phyloP scores from a whole-genome alignment of 1,284 basidiomycete species.

The Naganishia sp. region DNA sequence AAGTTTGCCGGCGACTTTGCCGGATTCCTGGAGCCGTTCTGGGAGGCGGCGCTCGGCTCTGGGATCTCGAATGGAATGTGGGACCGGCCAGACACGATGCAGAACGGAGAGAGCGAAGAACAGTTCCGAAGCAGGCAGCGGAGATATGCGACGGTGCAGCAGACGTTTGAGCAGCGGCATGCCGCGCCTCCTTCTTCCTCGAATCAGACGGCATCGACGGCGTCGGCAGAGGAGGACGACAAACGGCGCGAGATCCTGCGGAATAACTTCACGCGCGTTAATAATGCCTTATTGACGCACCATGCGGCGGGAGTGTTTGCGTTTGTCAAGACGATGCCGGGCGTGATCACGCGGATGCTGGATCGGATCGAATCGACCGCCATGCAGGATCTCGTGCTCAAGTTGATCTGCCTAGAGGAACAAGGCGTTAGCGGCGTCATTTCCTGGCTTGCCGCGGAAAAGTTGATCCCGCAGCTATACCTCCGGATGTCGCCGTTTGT shows the following conservation, averaged over 20 bases:
- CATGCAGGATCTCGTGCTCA: conserved; percentile 86
- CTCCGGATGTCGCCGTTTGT: conserved; percentile 78
- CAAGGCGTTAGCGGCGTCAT: conserved; percentile 80
- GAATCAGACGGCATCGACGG: not conserved
- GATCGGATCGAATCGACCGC: conserved; percentile 85
- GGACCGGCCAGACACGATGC: conserved; percentile 3
- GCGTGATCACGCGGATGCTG: conserved; percentile 79
- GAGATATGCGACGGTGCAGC: conserved; percentile 9
- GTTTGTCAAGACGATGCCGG: conserved; percentile 83
- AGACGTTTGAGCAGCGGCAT: conserved; percentile 11
- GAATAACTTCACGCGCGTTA: conserved; percentile 73
- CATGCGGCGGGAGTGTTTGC: conserved; percentile 87
- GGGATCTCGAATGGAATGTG: conserved; percentile 30
- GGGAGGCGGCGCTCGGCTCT: conserved; percentile 64
- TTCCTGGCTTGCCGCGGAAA: conserved; percentile 87
- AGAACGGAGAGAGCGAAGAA: conserved; percentile 18
- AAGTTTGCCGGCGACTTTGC: conserved; percentile 71
- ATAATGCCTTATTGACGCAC: conserved; percentile 79
- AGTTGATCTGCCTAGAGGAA: conserved; percentile 91
- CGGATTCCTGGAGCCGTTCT: conserved; percentile 74
- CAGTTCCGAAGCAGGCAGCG: conserved; percentile 15
- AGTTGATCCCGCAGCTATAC: conserved; percentile 78
- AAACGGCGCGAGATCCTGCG: conserved; percentile 57
- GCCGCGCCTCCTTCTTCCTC: conserved; percentile 10
- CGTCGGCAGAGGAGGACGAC: conserved; percentile 44